Conservation (phyloP, 768 basidiomycete species). For the Tulasnella sp. region DNA sequence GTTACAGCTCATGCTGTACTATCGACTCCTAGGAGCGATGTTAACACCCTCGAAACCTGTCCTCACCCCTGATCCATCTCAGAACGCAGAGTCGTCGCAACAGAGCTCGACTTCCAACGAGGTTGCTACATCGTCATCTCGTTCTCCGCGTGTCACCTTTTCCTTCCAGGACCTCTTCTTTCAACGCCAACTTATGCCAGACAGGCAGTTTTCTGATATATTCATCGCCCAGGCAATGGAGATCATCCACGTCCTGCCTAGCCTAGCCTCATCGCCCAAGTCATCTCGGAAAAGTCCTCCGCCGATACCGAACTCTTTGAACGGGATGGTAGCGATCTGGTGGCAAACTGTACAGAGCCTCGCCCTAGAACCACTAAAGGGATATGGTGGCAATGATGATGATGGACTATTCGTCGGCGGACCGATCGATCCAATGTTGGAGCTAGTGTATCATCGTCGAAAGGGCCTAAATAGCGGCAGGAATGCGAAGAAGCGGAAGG, state of each 20-base stretch:
- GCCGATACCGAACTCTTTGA: neutral
- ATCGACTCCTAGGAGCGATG: conserved; percentile 27
- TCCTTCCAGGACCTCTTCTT: neutral
- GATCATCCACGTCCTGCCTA: neutral
- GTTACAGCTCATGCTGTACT: conserved; percentile 30
- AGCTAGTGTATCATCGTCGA: conserved; percentile 10
- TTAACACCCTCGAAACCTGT: neutral
- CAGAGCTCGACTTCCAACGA: no score
- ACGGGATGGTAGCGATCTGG: neutral
- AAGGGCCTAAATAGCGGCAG: neutral
- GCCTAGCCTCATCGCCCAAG: neutral
- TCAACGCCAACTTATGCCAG: neutral
- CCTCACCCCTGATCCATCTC: neutral
- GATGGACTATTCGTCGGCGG: neutral
- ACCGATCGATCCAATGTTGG: conserved; percentile 2
- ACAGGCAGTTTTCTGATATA: neutral
- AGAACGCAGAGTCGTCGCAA: neutral
- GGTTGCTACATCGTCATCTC: no score
- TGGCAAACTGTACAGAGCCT: neutral
- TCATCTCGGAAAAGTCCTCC: neutral
- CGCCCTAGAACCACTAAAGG: neutral
- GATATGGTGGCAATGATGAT: neutral
- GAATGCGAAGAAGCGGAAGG: conserved; percentile 1
- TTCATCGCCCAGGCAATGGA: neutral
- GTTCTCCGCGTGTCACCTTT: neutral